Conservation (phyloP, 306 rosid species). For the Malus sylvestris region DNA sequence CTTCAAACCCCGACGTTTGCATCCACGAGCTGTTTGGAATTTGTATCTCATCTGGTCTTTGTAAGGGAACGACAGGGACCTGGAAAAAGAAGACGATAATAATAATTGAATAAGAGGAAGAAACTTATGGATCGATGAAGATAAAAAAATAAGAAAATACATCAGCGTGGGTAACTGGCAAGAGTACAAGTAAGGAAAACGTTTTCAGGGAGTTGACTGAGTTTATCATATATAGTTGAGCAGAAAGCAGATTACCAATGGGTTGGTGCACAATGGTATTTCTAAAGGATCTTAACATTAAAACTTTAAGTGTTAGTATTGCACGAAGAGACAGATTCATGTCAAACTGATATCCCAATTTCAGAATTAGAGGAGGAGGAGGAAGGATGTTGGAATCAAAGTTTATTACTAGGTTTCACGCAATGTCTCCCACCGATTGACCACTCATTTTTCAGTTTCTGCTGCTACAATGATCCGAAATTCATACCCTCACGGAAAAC, state of each 20-base stretch:
- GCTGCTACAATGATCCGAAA: not conserved
- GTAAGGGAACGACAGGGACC: slow-evolving; percentile 80
- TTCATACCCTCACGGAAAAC: not conserved
- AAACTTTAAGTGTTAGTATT: not conserved
- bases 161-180: slow-evolving; percentile 3
- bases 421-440: not conserved
- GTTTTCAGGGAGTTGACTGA: not conserved
- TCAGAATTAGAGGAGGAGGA: not conserved
- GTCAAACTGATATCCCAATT: not conserved
- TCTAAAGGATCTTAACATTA: not conserved
- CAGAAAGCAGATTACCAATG: not conserved
- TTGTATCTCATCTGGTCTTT: slow-evolving; percentile 83
- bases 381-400: not conserved
- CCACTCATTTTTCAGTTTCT: not conserved
- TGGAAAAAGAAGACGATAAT: slow-evolving; percentile 18
- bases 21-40: slow-evolving; percentile 63
- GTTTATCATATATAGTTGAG: not conserved
- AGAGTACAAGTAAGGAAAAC: slow-evolving; percentile 6
- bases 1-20: slow-evolving; percentile 63
- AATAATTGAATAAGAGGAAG: slow-evolving; percentile 7
- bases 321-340: not conserved
- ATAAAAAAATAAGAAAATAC: not conserved
- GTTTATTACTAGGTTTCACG: not conserved
- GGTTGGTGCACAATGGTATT: not conserved
- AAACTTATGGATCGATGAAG: not conserved